Evolutionary conservation across 805 yeast species (phyloP).

Genomic region (Metschnikowia peoriensis): DNA sequence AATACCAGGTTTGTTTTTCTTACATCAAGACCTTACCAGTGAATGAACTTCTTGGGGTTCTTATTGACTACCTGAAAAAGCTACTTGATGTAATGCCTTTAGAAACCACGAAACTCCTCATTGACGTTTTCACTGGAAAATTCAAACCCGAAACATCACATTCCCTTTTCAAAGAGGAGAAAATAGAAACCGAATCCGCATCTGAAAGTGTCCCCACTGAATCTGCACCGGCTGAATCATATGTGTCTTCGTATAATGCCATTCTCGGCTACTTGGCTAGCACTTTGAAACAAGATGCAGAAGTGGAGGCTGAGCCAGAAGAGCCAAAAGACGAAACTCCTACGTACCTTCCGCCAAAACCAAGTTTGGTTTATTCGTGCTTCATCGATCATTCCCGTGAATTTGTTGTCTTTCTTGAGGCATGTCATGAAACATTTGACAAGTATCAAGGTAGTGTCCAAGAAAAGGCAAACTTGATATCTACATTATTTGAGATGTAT

Average conservation of each 20-base stretch:
- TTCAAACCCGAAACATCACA: constrained; percentile 47
- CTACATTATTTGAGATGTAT: constrained; percentile 82
- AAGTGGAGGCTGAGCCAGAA: not conserved
- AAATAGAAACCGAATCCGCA: constrained; percentile 12
- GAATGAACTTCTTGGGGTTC: constrained; percentile 72
- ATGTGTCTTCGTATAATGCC: constrained; percentile 17
- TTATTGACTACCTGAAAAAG: constrained; percentile 62
- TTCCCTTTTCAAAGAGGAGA: constrained; percentile 7
- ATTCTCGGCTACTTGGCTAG: constrained; percentile 17
- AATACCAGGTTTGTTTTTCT: constrained; percentile 56
- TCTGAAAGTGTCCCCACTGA: constrained; percentile 13
- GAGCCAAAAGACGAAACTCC: constrained; percentile 30
- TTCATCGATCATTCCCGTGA: constrained; percentile 84
- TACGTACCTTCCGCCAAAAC: constrained; percentile 89
- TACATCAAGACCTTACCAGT: constrained; percentile 68
- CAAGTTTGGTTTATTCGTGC: constrained; percentile 80
- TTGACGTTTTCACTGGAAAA: constrained; percentile 85
- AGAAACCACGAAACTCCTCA: constrained; percentile 77
- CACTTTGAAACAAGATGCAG: constrained; percentile 4
- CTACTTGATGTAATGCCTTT: constrained; percentile 69
- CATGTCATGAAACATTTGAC: constrained; percentile 78
- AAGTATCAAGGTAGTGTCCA: constrained; percentile 65
- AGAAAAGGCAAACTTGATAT: constrained; percentile 70
- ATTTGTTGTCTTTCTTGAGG: constrained; percentile 89
- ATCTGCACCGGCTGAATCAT: not conserved